Percentiles rank a stretch among this genome's conserved stretches.
phyloP scores from a whole-genome alignment of 768 basidiomycete species.

The Pleurotus giganteus region DNA sequence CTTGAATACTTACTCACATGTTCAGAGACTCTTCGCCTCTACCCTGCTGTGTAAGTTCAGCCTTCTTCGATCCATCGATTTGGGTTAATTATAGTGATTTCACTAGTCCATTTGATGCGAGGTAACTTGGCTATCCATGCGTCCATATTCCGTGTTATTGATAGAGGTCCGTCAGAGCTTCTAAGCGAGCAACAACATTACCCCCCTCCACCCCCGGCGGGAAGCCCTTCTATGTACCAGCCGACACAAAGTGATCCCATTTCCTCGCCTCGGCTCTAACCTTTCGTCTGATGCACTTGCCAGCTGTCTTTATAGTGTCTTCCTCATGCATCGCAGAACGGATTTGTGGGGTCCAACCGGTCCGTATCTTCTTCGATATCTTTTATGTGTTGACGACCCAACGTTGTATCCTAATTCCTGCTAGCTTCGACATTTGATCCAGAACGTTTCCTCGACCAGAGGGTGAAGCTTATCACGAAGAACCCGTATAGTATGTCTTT shows the following conservation, averaged over 20 bases:
- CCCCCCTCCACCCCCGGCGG: no score
- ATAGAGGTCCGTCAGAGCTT: no score
- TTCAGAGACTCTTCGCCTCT: conserved; percentile 53
- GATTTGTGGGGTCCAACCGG: conserved; percentile 72
- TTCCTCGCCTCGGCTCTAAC: no score
- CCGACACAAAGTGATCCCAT: no score
- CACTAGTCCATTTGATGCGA: no score
- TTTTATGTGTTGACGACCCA: not conserved
- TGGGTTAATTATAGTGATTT: not conserved
- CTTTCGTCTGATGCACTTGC: no score
- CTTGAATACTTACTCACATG: no score
- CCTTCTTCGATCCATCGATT: not conserved
- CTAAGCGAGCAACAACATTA: no score
- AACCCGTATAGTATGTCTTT: conserved; percentile 48
- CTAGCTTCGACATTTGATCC: conserved; percentile 63
- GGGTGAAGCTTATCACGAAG: conserved; percentile 52
- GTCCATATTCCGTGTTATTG: no score
- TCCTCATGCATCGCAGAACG: conserved; percentile 58
- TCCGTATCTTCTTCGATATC: conserved; percentile 20
- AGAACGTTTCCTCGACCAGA: conserved; percentile 63
- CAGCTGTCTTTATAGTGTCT: conserved; percentile 47
- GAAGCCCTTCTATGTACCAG: no score
- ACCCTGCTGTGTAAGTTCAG: conserved; percentile 44
- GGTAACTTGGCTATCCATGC: no score
- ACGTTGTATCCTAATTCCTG: not conserved